Evolutionary conservation across 1,139 yeast species (phyloP).

Genomic region (Yamadazyma buinensis): DNA sequence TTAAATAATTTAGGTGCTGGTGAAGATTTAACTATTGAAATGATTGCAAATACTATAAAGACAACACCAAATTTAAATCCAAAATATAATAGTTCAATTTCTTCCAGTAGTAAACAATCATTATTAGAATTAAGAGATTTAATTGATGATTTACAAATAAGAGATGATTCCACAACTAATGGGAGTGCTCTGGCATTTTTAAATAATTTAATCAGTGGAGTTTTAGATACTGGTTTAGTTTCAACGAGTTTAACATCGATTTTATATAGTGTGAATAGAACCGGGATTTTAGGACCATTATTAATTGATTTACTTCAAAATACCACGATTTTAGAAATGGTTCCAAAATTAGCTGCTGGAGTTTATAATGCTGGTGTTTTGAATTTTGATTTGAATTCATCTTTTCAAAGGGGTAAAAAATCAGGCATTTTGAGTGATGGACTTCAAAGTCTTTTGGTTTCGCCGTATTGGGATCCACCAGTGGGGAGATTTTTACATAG

Average conservation of each 20-base stretch:
- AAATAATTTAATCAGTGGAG: constrained; percentile 27
- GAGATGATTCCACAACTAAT: constrained; percentile 14
- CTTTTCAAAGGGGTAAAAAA: constrained; percentile 24
- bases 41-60: constrained; percentile 24
- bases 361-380: constrained; percentile 35
- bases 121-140: constrained; percentile 7
- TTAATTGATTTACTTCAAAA: constrained; percentile 25
- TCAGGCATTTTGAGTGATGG: constrained; percentile 19
- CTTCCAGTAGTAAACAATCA: constrained; percentile 10
- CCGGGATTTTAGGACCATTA: constrained; percentile 29
- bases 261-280: constrained; percentile 29
- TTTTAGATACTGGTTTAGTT: constrained; percentile 24
- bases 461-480: constrained; percentile 30
- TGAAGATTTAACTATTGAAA: constrained; percentile 23
- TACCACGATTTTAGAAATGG: constrained; percentile 19
- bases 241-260: constrained; percentile 22
- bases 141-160: constrained; percentile 2
- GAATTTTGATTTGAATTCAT: constrained; percentile 21
- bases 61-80: constrained; percentile 25
- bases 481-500: constrained; percentile 30
- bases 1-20: constrained; percentile 33
- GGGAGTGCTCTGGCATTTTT: constrained; percentile 36
- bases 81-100: constrained; percentile 12
- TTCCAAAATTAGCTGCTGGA: constrained; percentile 22
- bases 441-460: constrained; percentile 25